Evolutionary conservation across 345 rosid genomes (phyloP), one percentile per base, ranked within the genome.

Genomic region (Aquilaria yunnanensis): DNA sequence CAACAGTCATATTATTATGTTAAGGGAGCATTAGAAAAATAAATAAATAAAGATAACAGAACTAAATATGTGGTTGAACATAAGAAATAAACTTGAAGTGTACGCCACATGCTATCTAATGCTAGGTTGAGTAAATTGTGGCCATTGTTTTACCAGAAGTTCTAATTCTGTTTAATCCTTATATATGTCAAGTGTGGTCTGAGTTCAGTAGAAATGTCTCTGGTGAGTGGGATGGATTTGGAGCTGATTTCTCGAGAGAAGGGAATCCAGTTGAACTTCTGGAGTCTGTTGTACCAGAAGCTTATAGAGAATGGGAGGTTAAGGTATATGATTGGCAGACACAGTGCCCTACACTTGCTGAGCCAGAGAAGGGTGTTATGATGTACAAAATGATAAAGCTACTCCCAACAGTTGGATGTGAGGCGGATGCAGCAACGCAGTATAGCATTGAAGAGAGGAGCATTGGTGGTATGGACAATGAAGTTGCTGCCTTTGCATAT

Each of bases 191-290:
- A 84, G 96, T 68, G 14, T 89, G 98, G 96, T 67, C 78, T 30
- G 94, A 88, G 76, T 94, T 94, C 60, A 79, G 89, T 55, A 68
- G 61, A 50, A 82, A 82, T 49, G 85, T 90, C 7, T 88, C 96
- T 8, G 97, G 99, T 14, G 97, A 94, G 71, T 94, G 99, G 99
- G 99, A 94, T 71, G 96, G 99, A 5, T 86, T 76, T 69, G 95
- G 92, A 53, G 97, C 99, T 11, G 95, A 94, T 56, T 94, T 90
- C 77, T 58, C 96, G 6, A n/a, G 57, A 1, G 64, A 80, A 67
- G 99, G 97, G 37, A 53, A 60, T 32, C 95, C 99, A 2, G 66
- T 81, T 16, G 96, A 90, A 67, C 94, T 90, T 37, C 97, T 96
- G 5, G 96, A 86, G 60, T 69, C 72, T 30, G 95, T 88, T 9